Evolutionary conservation across 148 eudicot species (phyloP), one percentile per base, ranked within the genome.

Genomic region (Chenopodium suecicum): DNA sequence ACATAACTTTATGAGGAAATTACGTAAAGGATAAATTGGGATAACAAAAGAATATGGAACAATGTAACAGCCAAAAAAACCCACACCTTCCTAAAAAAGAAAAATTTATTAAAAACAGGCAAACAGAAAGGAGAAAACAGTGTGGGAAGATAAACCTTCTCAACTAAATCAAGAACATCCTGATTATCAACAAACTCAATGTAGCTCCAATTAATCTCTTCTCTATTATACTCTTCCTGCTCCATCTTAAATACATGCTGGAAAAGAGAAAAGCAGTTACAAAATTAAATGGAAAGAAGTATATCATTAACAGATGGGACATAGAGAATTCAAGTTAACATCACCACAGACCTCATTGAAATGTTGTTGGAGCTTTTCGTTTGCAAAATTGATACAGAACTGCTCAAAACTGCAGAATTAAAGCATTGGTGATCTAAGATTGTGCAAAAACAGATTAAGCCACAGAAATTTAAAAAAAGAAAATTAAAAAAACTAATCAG

Each of bases 161-260:
- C 99, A 74, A 94, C 92, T 84, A 96, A 75, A 87, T 94, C 99
- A 80, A 96, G 90, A 83, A 96, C 99, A 90, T 96, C 99, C 84
- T 96, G 99, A 82, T 96, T 96, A 84, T 96, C 99, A 72, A 96
- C 91, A 87, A 91, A 96, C 79, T 92, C 99, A 84, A 96, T 94
- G 83, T 96, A 96, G 84, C 99, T 96, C 99, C 99, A 96, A 83
- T 94, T 91, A 31, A 96, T 96, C 86, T 86, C 97, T 88, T 96
- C 99, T 73, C 88, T 91, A 52, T 80, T 90, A 86, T 96, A 96
- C 83, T 96, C 99, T 83, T 96, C 99, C 86, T 96, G 99, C 95
- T 96, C 99, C 99, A 96, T 96, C 91, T 96, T 96, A 80, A 96
- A 96, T 44, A 96, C 99, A 79, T 96, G 99, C 99, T 96, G 94